Evolutionary conservation across 1,284 basidiomycete species (phyloP).

Genomic region (Cerioporus squamosus): DNA sequence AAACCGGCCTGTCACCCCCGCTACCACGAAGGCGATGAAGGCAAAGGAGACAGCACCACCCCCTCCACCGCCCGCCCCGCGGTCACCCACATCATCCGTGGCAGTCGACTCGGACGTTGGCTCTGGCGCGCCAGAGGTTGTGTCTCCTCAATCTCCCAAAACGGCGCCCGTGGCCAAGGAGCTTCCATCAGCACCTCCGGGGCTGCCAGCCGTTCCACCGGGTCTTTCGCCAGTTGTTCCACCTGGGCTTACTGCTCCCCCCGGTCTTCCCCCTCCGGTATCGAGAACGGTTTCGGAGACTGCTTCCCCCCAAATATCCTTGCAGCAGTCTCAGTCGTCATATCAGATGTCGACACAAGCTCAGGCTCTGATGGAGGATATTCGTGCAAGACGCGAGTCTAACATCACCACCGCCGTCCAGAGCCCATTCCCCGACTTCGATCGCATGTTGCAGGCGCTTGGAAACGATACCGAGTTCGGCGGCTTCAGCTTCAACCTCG

Average conservation of each 20-base stretch:
- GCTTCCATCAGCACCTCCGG: constrained; percentile 49
- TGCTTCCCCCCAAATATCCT: constrained; percentile 58
- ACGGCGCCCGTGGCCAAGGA: constrained; percentile 5
- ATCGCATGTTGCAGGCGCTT: constrained; percentile 75
- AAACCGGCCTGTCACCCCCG: constrained; percentile 51
- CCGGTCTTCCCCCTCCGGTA: constrained; percentile 60
- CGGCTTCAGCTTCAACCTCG: constrained; percentile 83
- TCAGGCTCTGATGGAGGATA: constrained; percentile 83
- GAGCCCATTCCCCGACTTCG: constrained; percentile 90
- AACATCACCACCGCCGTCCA: constrained; percentile 49
- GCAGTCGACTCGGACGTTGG: constrained; percentile 42
- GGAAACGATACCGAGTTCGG: constrained; percentile 58
- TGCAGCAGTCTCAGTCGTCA: constrained; percentile 61
- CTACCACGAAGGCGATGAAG: constrained; percentile 44
- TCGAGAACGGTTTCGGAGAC: constrained; percentile 50
- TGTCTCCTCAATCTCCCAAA: constrained; percentile 16
- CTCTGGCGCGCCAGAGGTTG: constrained; percentile 35
- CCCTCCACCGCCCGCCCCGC: constrained; percentile 45
- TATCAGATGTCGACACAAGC: constrained; percentile 90
- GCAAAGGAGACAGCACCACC: constrained; percentile 41
- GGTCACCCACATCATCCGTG: constrained; percentile 54
- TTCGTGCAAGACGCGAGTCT: constrained; percentile 75
- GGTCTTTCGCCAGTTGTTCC: constrained; percentile 48
- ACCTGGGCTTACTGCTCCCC: constrained; percentile 68
- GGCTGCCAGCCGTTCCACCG: constrained; percentile 42